These are phyloP conservation scores for Castanopsis chinensis DNA, from an alignment of 306 rosid species.

Conservation along the genomic window DNA sequence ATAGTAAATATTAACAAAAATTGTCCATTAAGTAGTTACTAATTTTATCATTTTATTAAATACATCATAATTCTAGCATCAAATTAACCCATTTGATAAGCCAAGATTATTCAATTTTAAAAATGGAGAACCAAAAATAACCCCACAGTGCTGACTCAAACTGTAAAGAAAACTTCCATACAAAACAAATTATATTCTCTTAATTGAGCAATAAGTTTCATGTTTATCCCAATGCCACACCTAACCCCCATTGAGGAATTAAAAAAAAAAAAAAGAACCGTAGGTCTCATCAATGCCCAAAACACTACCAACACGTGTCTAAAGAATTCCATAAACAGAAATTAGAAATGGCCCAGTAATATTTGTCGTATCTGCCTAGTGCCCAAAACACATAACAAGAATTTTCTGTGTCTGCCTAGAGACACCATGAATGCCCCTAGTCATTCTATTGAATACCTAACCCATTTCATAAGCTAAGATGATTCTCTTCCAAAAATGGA, in stretches of 20 bases:
- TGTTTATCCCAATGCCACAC: not conserved
- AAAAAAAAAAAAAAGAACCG: not conserved
- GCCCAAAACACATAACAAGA: too few relatives aligned
- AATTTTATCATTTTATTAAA: not conserved
- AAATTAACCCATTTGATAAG: not conserved
- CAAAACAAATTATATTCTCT: not conserved
- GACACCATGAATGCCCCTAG: too few relatives aligned
- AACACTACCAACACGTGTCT: not conserved
- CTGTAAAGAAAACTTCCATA: not conserved
- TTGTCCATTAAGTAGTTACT: not conserved
- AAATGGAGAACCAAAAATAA: not conserved
- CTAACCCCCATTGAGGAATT: not conserved
- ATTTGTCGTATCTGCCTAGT: not conserved
- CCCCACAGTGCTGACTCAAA: not conserved
- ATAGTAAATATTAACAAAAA: not conserved
- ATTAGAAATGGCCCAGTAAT: not conserved
- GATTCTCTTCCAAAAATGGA: not conserved
- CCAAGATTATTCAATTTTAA: slow-evolving; percentile 1
- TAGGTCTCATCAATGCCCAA: not conserved
- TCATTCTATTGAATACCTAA: not conserved
- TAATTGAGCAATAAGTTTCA: not conserved
- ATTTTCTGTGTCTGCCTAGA: too few relatives aligned
- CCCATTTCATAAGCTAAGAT: not conserved
- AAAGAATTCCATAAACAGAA: not conserved
- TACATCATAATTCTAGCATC: not conserved